These are phyloP conservation scores for Jaltomata sinuosa DNA, from an alignment of 257 asterid species.

Conservation along the genomic window DNA sequence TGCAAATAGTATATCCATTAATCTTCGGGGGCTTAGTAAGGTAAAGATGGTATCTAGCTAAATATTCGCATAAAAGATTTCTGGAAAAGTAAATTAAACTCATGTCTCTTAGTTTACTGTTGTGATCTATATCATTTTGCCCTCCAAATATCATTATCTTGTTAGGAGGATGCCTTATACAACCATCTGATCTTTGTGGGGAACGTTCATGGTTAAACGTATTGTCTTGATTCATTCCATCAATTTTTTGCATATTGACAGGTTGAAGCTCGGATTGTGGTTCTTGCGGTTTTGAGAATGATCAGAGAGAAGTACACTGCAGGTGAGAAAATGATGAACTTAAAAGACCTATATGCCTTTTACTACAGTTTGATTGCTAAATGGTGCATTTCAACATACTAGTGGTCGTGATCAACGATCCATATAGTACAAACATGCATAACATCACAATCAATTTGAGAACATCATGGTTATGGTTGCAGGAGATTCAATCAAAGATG, in stretches of 20 bases:
- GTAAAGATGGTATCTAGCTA: conserved; percentile 20
- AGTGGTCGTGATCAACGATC: neutral
- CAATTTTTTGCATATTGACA: conserved; percentile 14
- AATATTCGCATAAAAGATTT: neutral
- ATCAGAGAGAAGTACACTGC: conserved; percentile 57
- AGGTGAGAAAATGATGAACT: conserved; percentile 30
- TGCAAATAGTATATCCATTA: conserved; percentile 54
- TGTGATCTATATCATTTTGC: neutral
- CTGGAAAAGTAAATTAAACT: neutral
- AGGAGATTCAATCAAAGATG: conserved; percentile 67
- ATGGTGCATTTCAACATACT: neutral
- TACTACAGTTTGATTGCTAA: neutral
- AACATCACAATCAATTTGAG: neutral
- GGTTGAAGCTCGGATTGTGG: conserved; percentile 91
- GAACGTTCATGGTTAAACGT: neutral
- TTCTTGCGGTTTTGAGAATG: conserved; percentile 87
- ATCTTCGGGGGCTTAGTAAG: conserved; percentile 83
- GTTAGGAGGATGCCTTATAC: neutral
- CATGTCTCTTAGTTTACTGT: neutral
- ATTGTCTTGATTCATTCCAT: neutral
- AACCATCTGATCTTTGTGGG: neutral
- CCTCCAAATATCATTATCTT: neutral
- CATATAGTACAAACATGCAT: neutral
- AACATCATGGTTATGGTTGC: conserved; percentile 10
- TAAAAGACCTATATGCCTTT: neutral